Evolutionary conservation across 495 filamentous ascomycete species (phyloP).

Genomic region (Podospora bellae-mahoneyi): DNA sequence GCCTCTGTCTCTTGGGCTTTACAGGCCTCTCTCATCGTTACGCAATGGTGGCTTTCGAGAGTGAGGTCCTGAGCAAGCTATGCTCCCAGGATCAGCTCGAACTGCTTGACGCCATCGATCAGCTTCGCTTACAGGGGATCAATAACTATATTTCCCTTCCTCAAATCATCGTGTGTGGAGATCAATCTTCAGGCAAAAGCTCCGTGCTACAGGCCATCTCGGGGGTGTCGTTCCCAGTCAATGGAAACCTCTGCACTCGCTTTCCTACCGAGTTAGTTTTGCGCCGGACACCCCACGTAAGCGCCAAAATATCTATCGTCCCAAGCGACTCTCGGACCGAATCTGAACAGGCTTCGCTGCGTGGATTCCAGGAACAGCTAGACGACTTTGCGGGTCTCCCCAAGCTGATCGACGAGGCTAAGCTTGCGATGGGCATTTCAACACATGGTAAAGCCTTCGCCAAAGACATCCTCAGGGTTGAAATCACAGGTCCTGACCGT

Average conservation of each 20-base stretch:
- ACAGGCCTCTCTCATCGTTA: too few species aligned
- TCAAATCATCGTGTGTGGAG: slow-evolving; percentile 67
- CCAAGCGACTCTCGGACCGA: slow-evolving; percentile 31
- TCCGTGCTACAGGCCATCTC: slow-evolving; percentile 71
- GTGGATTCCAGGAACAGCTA: slow-evolving; percentile 27
- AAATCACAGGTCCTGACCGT: slow-evolving; percentile 59
- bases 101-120: slow-evolving; percentile 57
- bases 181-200: slow-evolving; percentile 69
- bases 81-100: slow-evolving; percentile 42
- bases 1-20: too few species aligned
- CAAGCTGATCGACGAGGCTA: slow-evolving; percentile 48
- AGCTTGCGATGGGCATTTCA: slow-evolving; percentile 51
- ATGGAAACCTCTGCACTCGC: slow-evolving; percentile 60
- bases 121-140: slow-evolving; percentile 53
- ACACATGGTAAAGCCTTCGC: slow-evolving; percentile 47
- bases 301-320: slow-evolving; percentile 46
- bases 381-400: slow-evolving; percentile 37
- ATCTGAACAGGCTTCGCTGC: slow-evolving; percentile 25
- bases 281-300: slow-evolving; percentile 35
- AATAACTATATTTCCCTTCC: slow-evolving; percentile 57
- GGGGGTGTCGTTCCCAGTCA: slow-evolving; percentile 62
- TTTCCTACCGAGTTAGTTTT: slow-evolving; percentile 64
- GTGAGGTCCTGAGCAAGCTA: slow-evolving; percentile 27
- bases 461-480: slow-evolving; percentile 65
- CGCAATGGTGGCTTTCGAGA: background rate